These are phyloP conservation scores for Mrakia gelida DNA, from an alignment of 768 basidiomycete species.

Conservation along the genomic window DNA sequence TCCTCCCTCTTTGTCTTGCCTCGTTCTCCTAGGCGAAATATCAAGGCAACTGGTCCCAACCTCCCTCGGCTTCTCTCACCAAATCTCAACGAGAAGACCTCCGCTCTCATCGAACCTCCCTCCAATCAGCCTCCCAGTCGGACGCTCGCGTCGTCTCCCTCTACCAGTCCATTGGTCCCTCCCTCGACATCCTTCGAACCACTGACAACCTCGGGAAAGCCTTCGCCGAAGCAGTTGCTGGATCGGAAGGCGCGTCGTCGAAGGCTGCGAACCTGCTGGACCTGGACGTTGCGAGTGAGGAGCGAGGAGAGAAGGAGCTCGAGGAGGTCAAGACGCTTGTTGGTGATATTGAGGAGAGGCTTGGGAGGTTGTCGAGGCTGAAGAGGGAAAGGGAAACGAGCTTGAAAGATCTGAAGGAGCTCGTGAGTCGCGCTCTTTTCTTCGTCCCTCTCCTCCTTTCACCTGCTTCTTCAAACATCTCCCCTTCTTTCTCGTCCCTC, in stretches of 20 bases:
- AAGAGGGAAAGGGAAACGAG: slow-evolving; percentile 78
- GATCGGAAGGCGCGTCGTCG: slow-evolving; percentile 49
- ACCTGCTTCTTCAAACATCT: background rate
- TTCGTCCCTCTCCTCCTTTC: background rate
- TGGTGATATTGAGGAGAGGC: slow-evolving; percentile 68
- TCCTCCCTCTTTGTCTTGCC: background rate
- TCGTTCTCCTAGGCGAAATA: slow-evolving; percentile 70
- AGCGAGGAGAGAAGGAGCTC: slow-evolving; percentile 61
- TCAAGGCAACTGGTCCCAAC: slow-evolving; percentile 79
- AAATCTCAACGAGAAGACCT: slow-evolving; percentile 58
- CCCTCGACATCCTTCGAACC: slow-evolving; percentile 56
- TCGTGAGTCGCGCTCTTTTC: slow-evolving; percentile 52
- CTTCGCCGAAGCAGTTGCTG: slow-evolving; percentile 57
- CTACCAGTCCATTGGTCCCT: slow-evolving; percentile 65
- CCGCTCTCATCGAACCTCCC: slow-evolving; percentile 44
- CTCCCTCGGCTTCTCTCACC: slow-evolving; percentile 69
- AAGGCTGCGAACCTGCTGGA: slow-evolving; percentile 59
- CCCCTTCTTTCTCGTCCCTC: background rate
- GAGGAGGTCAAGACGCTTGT: slow-evolving; percentile 64
- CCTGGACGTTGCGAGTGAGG: slow-evolving; percentile 61
- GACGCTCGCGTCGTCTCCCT: slow-evolving; percentile 69
- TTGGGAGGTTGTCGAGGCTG: slow-evolving; percentile 76
- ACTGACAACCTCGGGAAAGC: slow-evolving; percentile 47
- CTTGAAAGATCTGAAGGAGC: slow-evolving; percentile 91
- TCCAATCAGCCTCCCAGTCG: slow-evolving; percentile 71